Base-by-base conservation (phyloP, 2,329 filamentous ascomycete species). In the Verruconis gallopava region DNA sequence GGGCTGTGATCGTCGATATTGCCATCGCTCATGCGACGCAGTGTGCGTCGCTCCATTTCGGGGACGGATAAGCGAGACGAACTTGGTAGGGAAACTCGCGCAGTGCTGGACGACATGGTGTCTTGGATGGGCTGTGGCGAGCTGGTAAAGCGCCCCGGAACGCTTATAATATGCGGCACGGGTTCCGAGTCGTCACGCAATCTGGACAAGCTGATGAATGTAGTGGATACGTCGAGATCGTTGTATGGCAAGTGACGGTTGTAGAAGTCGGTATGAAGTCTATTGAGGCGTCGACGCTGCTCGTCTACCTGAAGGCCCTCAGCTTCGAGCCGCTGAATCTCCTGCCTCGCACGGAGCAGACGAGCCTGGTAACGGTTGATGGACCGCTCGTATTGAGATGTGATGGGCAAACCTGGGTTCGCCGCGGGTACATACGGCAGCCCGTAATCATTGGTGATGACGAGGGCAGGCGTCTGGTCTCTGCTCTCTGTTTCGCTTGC, bases 1-100 rank as follows among this genome's bases (percentile, higher is more conserved):
- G 18, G 22, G 25, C 38, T 43, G 12, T 18, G 21, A 11, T 21
- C n/a, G 13, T 25, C n/a, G 17, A 44, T 22, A 9, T 19, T n/a
- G 42, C 40, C 41, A 12, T 39, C 3, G 13, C 17, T 54, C 53
- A 61, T 60, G 32, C 59, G 53, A 30, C 57, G 56, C 4, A 62
- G 55, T 17, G 56, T 57, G 13, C 58, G 59, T 37, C 57, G 55
- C 14, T 46, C 49, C 33, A 36, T 36, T 17, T 36, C 33, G 6
- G 33, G 33, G 11, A 9, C 33, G 17, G 33, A 6, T 9, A 9
- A 36, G 12, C 33, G 11, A 36, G 33, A 36, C 9, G 9, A 9
- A n/a, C 25, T 30, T n/a, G 25, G 9, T 36, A 9, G 9, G 11
- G 33, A 9, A 11, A 17, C 33, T 6, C 33, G 33, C 12, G 17